Percentiles rank a stretch among this genome's conserved stretches.
Conservation (phyloP, 164 flowering plant species). For the Kalanchoe fedtschenkoi region DNA sequence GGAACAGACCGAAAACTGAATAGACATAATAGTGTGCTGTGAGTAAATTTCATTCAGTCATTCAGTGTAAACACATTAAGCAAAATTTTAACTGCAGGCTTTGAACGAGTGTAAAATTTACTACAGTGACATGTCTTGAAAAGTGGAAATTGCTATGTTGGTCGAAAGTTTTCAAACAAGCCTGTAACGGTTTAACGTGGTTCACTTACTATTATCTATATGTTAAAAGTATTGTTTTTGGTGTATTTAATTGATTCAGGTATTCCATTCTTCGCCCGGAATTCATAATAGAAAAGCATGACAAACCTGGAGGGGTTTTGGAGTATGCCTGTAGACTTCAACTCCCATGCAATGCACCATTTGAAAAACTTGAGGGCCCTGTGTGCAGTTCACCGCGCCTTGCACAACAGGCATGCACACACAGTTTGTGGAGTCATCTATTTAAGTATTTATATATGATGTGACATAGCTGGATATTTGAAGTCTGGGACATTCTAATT, state of each 20-base stretch:
- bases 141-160: too few species aligned
- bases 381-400: conserved; percentile 87
- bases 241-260: conserved; percentile 23
- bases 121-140: too few species aligned
- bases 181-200: not conserved
- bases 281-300: conserved; percentile 87
- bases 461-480: not conserved
- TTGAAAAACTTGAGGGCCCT: conserved; percentile 95
- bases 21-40: not conserved
- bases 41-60: too few species aligned
- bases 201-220: not conserved
- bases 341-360: conserved; percentile 98
- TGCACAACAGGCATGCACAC: conserved; percentile 74
- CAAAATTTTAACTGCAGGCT: too few species aligned
- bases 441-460: not conserved
- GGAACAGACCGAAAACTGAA: not conserved
- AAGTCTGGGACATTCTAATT: conserved; percentile 7
- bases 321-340: conserved; percentile 97
- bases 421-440: not conserved
- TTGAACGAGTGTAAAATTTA: not conserved
- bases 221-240: not conserved
- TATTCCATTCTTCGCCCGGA: conserved; percentile 98
- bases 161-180: not conserved
- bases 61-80: not conserved
- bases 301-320: conserved; percentile 65